Base-by-base conservation (phyloP, 2,329 filamentous ascomycete genomes). In the Stemphylium vesicarium region DNA sequence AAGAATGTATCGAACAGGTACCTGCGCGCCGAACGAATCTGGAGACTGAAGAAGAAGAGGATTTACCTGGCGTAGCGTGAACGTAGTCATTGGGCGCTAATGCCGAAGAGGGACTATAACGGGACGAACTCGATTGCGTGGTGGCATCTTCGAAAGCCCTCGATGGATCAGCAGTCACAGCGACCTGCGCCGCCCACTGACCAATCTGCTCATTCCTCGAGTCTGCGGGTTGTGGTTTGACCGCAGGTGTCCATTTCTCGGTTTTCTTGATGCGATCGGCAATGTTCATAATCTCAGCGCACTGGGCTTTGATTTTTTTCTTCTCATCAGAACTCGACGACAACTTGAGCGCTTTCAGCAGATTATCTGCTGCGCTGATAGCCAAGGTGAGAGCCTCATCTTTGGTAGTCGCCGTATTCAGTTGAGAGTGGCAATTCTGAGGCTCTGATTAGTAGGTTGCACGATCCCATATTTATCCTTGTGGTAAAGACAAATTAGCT, bases 281-380 rank as follows among this genome's bases (percentile, higher is more conserved):
- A 56, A 83, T 79, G 4, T 81, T 83, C 57, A 96, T 83, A 44
- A 96, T 79, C 45, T 87, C 82, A 65, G 86, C 82, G 75, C 88
- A 91, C 77, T 89, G 90, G 42, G 80, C 76, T 61, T 87, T 85
- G 44, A 96, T 77, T n/a, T 84, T 82, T 37, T 80, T 78, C 63
- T 86, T 91, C 52, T 96, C 88, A 4, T 77, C 73, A n/a, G 84
- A 77, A 46, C 78, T 81, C n/a, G 80, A 75, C 5, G 88, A 83
- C 55, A 90, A 79, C 55, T 80, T 81, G 48, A 91, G 79, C 2
- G 91, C 91, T 68, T 85, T 85, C 86, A 97, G 91, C 64, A 95
- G 93, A 45, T 89, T 79, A 72, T 97, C 92, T 18, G 88, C 89
- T 4, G 90, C 90, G 60, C 83, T 80, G 69, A 96, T 91, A 44